A percentile compares a stretch with the other conserved stretches of the same genome.
Evolutionary conservation across 768 basidiomycete genomes (phyloP).

Genomic region (Cystoderma amianthinum): DNA sequence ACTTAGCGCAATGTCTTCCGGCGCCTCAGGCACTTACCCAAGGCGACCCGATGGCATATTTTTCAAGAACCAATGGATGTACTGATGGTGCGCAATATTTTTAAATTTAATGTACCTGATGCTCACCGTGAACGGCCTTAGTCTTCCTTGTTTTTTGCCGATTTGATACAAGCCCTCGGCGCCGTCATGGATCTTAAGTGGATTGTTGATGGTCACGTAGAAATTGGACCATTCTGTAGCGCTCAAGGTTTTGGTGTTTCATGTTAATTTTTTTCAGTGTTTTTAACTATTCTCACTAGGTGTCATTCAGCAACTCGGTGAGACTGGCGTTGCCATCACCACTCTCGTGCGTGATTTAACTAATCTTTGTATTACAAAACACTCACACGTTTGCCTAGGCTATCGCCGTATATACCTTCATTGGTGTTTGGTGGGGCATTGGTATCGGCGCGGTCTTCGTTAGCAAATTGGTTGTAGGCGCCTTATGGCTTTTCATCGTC

Average conservation of each 20-base stretch:
- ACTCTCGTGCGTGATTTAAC: conserved; percentile 24
- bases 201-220: conserved; percentile 24
- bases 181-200: conserved; percentile 28
- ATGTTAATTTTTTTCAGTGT: neutral
- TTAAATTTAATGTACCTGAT: neutral
- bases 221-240: conserved; percentile 23
- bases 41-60: conserved; percentile 11
- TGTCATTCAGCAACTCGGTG: conserved; percentile 32
- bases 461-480: conserved; percentile 16
- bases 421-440: conserved; percentile 27
- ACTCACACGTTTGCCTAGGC: conserved; percentile 11
- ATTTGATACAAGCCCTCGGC: conserved; percentile 30
- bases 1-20: conserved; percentile 19
- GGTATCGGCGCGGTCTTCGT: conserved; percentile 16
- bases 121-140: conserved; percentile 5
- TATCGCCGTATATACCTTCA: conserved; percentile 34
- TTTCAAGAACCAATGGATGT: conserved; percentile 30
- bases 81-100: conserved; percentile 23
- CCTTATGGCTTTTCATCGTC: conserved; percentile 27
- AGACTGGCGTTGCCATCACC: conserved; percentile 31
- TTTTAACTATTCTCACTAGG: conserved; percentile 14
- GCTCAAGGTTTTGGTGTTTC: conserved; percentile 22
- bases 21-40: conserved; percentile 12
- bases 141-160: conserved; percentile 21
- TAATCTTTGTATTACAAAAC: neutral